phyloP scores from a whole-genome alignment of 2,329 filamentous ascomycete genomes.

The Monosporascus sp. region DNA sequence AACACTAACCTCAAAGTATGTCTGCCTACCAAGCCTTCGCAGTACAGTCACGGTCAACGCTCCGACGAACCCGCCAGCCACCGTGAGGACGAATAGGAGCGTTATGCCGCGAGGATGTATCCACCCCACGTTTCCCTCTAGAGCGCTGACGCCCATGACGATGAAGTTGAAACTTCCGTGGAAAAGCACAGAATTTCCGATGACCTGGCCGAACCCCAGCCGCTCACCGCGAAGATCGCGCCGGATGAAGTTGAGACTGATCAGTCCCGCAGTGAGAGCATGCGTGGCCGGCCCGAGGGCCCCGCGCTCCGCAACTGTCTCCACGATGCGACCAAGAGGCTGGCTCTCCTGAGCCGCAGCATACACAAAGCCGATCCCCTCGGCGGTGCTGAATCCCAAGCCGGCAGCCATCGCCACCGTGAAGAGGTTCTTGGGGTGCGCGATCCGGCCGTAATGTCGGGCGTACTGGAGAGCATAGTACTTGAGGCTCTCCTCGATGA shows the following conservation, averaged over 20 bases:
- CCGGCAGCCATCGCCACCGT: conserved; percentile 7
- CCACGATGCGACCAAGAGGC: neutral
- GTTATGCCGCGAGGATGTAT: conserved; percentile 10
- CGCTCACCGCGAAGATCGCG: conserved; percentile 7
- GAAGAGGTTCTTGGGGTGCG: conserved; percentile 8
- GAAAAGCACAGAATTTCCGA: conserved; percentile 11
- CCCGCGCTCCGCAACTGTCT: conserved; percentile 11
- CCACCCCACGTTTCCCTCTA: conserved; percentile 18
- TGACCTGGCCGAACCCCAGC: conserved; percentile 3
- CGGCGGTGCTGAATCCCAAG: conserved; percentile 14
- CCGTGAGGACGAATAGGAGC: neutral
- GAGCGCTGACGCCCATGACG: conserved; percentile 13
- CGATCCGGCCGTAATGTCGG: conserved; percentile 8
- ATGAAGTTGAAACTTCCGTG: conserved; percentile 13
- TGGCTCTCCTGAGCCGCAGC: conserved; percentile 3
- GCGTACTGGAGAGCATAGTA: conserved; percentile 10
- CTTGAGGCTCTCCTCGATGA: conserved; percentile 15
- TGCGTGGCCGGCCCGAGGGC: conserved; percentile 11
- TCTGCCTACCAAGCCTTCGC: no score
- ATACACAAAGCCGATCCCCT: conserved; percentile 15
- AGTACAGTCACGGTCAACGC: no score
- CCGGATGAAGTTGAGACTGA: conserved; percentile 7
- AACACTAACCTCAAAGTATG: no score
- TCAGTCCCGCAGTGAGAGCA: conserved; percentile 9
- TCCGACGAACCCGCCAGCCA: no score